Evolutionary conservation across 345 rosid species (phyloP).

Genomic region (Salix viminalis): DNA sequence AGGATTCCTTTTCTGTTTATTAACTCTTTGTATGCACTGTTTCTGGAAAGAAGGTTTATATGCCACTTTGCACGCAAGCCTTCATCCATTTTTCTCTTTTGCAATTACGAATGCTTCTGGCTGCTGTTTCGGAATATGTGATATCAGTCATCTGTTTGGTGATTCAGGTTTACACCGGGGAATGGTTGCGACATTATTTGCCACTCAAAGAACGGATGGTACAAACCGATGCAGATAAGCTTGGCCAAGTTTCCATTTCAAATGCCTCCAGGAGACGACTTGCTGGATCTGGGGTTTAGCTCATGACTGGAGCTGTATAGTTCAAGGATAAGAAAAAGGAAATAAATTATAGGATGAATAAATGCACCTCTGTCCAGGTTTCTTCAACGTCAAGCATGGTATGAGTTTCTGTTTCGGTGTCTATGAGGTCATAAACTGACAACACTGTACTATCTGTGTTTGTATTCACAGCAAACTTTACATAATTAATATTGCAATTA

Average conservation of each 20-base stretch:
- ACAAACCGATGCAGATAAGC: conserved; percentile 40
- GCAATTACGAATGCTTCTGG: neutral
- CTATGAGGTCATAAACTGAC: neutral
- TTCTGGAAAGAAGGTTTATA: no score
- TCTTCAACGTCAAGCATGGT: neutral
- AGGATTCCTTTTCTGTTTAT: neutral
- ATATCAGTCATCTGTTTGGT: conserved; percentile 1
- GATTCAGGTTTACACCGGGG: conserved; percentile 78
- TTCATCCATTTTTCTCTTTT: neutral
- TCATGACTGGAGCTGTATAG: neutral
- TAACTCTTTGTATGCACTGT: neutral
- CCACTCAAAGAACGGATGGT: conserved; percentile 59
- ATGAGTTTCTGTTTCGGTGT: neutral
- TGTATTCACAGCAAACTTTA: neutral
- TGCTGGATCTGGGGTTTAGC: conserved; percentile 57
- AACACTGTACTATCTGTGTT: neutral
- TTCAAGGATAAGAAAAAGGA: neutral
- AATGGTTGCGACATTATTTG: conserved; percentile 78
- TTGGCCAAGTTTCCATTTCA: conserved; percentile 68
- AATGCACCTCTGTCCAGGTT: neutral
- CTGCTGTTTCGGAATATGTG: neutral
- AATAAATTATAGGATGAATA: conserved; percentile 13
- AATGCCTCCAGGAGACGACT: conserved; percentile 83
- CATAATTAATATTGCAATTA: neutral
- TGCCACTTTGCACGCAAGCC: neutral